Base-by-base conservation (phyloP, 805 yeast species). In the Candida fluviatilis region DNA sequence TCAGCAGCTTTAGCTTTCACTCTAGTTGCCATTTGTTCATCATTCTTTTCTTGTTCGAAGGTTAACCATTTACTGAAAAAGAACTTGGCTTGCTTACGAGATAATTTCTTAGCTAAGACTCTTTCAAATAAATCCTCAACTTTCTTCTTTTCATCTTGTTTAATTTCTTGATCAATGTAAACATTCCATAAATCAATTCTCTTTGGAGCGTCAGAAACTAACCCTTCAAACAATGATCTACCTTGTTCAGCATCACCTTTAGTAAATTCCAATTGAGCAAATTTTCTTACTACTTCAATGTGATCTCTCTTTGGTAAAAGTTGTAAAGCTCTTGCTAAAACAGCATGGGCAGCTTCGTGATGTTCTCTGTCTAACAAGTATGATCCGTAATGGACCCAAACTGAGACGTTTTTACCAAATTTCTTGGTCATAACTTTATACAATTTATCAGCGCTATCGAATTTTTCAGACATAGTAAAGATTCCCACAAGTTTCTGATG, bases 191-290 rank as follows among this genome's bases (percentile, higher is more conserved):
- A 62, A 61, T 91, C 99, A 45, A 87, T 77, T 65, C 95, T 79
- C 72, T 88, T 88, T 38, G 96, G 93, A 34, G 85, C 91, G 56
- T 90, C 93, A 17, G 91, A 77, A 38, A 91, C 62, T 47, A 91
- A 75, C 42, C 97, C 98, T 67, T 91, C 98, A 54, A 91, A 87
- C 49, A 91, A 72, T 1, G 97, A 86, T 58, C 98, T 82, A 38
- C 95, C 99, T 60, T 90, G 91, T 62, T 91, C 99, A 6, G 88
- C 68, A 47, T 89, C 96, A 49, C 98, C 98, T 61, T 82, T 82
- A 39, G 71, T 50, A 60, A 82, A 91, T 62, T 91, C 98, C 39
- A 90, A 65, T 60, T 84, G 90, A 17, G 95, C 96, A 64, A 88
- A 90, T 60, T 85, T 89, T 51, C 82, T 77, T 7, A 89, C 95